A percentile compares a stretch with the other conserved stretches of the same genome.
Conservation (phyloP, 2,329 filamentous ascomycete genomes). For the Graphilbum fragrans region DNA sequence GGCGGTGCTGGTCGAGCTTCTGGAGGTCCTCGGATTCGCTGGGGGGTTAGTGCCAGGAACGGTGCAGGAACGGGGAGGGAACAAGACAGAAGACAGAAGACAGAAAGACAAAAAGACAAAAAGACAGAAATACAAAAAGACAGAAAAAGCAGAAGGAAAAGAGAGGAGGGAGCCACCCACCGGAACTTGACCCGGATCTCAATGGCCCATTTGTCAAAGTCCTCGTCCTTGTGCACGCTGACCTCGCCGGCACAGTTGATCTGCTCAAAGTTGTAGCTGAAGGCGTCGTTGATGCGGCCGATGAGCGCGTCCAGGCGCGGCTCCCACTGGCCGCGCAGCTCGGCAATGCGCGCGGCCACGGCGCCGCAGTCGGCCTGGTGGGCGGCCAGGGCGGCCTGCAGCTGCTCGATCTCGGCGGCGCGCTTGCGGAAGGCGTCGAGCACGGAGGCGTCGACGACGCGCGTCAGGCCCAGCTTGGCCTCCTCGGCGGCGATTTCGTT, state of each 20-base stretch:
- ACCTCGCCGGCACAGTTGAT: conserved; percentile 94
- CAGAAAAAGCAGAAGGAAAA: background rate
- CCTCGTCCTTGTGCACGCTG: conserved; percentile 73
- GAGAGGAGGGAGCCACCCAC: conserved; percentile 33
- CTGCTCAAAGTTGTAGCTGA: conserved; percentile 84
- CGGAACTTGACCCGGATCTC: conserved; percentile 93
- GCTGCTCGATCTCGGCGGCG: conserved; percentile 53
- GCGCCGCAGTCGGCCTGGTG: conserved; percentile 42
- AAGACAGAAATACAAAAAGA: background rate
- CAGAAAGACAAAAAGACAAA: background rate
- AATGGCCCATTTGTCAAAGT: conserved; percentile 90
- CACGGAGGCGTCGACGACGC: conserved; percentile 62
- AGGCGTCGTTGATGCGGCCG: conserved; percentile 74
- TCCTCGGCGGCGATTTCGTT: conserved; percentile 62
- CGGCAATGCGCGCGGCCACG: conserved; percentile 45
- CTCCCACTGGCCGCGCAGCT: conserved; percentile 67
- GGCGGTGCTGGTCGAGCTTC: conserved; percentile 78
- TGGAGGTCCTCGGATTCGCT: conserved; percentile 74
- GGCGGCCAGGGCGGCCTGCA: conserved; percentile 44
- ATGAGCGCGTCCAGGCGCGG: conserved; percentile 69
- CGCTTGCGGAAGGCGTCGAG: conserved; percentile 69
- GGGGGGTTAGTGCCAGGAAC: conserved; percentile 9
- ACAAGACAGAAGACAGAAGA: background rate
- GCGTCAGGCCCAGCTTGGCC: conserved; percentile 67
- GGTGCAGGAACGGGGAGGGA: too few relatives aligned